Percentiles rank a stretch among this genome's conserved stretches.
These are phyloP conservation scores for Lipomyces yamanashiensis DNA, from an alignment of 805 yeast species.

Conservation along the genomic window DNA sequence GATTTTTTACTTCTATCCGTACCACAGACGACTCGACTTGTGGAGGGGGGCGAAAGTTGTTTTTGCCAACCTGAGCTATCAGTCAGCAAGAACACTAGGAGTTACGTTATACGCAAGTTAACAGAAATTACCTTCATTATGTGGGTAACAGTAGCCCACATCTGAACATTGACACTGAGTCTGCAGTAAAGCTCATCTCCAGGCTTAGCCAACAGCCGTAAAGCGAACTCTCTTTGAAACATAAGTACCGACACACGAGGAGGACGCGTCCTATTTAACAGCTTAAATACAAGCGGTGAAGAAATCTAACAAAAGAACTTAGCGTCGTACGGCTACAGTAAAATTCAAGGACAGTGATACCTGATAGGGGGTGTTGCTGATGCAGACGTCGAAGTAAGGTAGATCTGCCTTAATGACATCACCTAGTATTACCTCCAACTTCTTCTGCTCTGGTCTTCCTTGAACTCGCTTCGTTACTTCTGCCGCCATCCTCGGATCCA, in stretches of 20 bases:
- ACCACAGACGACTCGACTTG: constrained; percentile 97
- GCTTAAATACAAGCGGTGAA: constrained; percentile 91
- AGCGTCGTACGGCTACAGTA: not conserved
- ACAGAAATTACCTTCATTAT: constrained; percentile 68
- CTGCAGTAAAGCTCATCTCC: constrained; percentile 95
- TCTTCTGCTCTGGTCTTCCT: constrained; percentile 92
- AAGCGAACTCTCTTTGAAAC: constrained; percentile 97
- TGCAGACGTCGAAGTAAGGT: constrained; percentile 94
- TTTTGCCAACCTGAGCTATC: constrained; percentile 72
- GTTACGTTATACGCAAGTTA: not conserved
- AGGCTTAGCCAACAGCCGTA: constrained; percentile 90
- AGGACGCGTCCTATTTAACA: constrained; percentile 87
- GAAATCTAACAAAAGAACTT: constrained; percentile 56
- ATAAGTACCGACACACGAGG: constrained; percentile 93
- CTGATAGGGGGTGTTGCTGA: constrained; percentile 96
- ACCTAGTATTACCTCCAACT: constrained; percentile 87
- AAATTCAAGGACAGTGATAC: constrained; percentile 3
- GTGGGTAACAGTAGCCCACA: constrained; percentile 99
- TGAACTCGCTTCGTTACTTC: constrained; percentile 96
- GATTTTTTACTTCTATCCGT: constrained; percentile 85
- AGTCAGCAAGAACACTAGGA: not conserved
- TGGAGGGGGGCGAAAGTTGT: constrained; percentile 97
- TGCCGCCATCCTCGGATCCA: constrained; percentile 99
- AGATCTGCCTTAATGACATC: constrained; percentile 95
- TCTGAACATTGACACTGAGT: constrained; percentile 93